These are phyloP conservation scores for Aspergillus carlsbadensis DNA, from an alignment of 495 filamentous ascomycete genomes.

Conservation along the genomic window DNA sequence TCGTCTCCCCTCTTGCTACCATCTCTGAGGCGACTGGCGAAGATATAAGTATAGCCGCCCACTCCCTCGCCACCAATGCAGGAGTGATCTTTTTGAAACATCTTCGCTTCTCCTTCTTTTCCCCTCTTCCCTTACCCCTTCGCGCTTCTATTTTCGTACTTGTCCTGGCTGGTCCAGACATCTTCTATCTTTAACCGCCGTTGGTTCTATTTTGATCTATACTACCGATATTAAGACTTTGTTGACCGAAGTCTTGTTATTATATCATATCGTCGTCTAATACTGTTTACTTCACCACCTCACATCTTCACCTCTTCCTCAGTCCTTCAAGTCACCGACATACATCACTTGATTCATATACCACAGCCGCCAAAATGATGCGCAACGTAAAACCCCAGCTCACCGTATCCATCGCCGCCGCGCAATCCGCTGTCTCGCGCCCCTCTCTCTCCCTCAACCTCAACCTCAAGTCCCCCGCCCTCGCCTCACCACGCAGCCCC, in stretches of 20 bases:
- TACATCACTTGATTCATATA: too few species aligned
- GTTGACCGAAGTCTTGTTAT: slow-evolving; percentile 11
- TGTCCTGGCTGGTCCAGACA: slow-evolving; percentile 15
- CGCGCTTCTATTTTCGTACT: slow-evolving; percentile 3
- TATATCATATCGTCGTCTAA: background rate
- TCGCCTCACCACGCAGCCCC: slow-evolving; percentile 40
- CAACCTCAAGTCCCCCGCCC: slow-evolving; percentile 37
- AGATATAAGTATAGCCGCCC: slow-evolving; percentile 12
- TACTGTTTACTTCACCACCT: background rate
- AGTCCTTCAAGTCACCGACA: too few species aligned
- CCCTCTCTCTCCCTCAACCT: slow-evolving; percentile 33
- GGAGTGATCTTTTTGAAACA: slow-evolving; percentile 14
- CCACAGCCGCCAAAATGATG: slow-evolving; percentile 15
- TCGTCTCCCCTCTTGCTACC: background rate
- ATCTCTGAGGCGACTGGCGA: background rate
- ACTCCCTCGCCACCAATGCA: background rate
- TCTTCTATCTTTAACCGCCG: slow-evolving; percentile 9
- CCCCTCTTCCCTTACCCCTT: too few species aligned
- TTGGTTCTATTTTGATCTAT: slow-evolving; percentile 7
- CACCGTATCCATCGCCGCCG: slow-evolving; percentile 46
- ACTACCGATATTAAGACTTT: background rate
- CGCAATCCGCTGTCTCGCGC: slow-evolving; percentile 30
- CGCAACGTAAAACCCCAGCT: slow-evolving; percentile 44
- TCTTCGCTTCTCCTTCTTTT: slow-evolving; percentile 12
- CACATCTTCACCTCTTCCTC: background rate